Conservation (phyloP, 176 grass and related monocot species). For the Raddia distichophylla region DNA sequence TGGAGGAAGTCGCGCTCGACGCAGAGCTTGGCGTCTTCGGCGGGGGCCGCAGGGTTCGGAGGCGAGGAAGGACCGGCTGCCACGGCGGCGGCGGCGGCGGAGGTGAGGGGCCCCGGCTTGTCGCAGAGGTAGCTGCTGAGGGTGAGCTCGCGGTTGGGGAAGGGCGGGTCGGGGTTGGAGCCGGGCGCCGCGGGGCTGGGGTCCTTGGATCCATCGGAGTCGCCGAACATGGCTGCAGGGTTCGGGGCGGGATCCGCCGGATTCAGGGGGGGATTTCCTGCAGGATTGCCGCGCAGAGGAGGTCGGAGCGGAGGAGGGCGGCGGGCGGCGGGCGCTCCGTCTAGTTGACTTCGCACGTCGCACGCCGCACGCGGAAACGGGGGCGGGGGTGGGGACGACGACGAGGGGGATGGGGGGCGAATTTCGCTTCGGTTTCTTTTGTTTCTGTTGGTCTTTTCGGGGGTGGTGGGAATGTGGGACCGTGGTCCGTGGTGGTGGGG, state of each 20-base stretch:
- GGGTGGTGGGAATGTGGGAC: no score
- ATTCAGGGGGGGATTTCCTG: not conserved
- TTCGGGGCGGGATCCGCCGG: conserved; percentile 13
- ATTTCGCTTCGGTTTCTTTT: not conserved
- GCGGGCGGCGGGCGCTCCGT: not conserved
- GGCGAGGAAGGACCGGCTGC: conserved; percentile 38
- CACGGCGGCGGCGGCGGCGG: conserved; percentile 8
- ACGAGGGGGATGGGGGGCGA: not conserved
- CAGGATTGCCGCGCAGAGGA: not conserved
- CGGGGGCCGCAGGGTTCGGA: conserved; percentile 7
- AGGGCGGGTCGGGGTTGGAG: conserved; percentile 38
- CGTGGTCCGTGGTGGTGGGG: no score
- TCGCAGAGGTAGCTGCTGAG: conserved; percentile 81
- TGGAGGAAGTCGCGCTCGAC: conserved; percentile 76
- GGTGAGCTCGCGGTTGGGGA: conserved; percentile 69
- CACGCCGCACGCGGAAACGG: conserved; percentile 50
- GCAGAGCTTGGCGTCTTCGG: conserved; percentile 40
- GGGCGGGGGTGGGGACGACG: not conserved
- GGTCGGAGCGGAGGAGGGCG: not conserved
- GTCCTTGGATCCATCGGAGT: conserved; percentile 71
- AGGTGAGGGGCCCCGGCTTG: conserved; percentile 44
- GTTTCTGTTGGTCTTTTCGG: no score
- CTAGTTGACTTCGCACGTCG: conserved; percentile 39
- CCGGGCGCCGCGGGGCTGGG: conserved; percentile 27
- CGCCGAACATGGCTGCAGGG: conserved; percentile 52